These are phyloP conservation scores for Fusarium beomiforme DNA, from an alignment of 2,329 filamentous ascomycete species.

Conservation along the genomic window DNA sequence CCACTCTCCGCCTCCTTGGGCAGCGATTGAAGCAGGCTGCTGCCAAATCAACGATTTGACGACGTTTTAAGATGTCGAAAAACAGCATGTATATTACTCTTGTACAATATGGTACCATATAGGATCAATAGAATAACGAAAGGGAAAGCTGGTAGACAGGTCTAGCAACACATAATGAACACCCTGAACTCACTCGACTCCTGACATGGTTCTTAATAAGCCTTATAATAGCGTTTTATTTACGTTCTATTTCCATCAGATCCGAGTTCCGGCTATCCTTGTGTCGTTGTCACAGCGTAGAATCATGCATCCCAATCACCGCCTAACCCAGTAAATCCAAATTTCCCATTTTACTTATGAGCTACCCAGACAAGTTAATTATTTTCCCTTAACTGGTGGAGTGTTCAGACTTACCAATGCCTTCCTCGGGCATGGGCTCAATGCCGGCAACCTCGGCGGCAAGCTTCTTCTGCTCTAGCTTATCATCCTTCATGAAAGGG, in stretches of 20 bases:
- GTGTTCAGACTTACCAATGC: constrained; percentile 38
- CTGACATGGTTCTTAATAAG: constrained; percentile 18
- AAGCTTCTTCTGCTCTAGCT: constrained; percentile 63
- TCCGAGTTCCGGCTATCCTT: constrained; percentile 4
- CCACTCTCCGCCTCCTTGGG: constrained; percentile 69
- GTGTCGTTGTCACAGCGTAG: constrained; percentile 41
- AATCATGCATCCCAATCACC: constrained; percentile 17
- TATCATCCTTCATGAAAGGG: constrained; percentile 91
- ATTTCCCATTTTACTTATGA: constrained; percentile 39
- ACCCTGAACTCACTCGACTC: constrained; percentile 33
- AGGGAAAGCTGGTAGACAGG: constrained; percentile 11
- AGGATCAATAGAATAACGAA: constrained; percentile 27
- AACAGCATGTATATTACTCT: constrained; percentile 35
- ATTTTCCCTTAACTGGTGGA: not conserved
- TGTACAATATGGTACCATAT: constrained; percentile 41
- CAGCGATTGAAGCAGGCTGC: constrained; percentile 54
- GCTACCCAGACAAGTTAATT: constrained; percentile 29
- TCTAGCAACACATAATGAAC: constrained; percentile 1
- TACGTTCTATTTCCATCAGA: constrained; percentile 22
- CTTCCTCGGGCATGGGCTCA: constrained; percentile 42
- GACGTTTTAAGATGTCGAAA: constrained; percentile 19
- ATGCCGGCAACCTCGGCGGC: constrained; percentile 45
- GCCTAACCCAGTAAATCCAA: not conserved
- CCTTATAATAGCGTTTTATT: constrained; percentile 25
- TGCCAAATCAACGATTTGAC: constrained; percentile 27